Evolutionary conservation across 768 basidiomycete genomes (phyloP), one percentile per base, ranked within the genome.

Genomic region (Leccinum arenicola): DNA sequence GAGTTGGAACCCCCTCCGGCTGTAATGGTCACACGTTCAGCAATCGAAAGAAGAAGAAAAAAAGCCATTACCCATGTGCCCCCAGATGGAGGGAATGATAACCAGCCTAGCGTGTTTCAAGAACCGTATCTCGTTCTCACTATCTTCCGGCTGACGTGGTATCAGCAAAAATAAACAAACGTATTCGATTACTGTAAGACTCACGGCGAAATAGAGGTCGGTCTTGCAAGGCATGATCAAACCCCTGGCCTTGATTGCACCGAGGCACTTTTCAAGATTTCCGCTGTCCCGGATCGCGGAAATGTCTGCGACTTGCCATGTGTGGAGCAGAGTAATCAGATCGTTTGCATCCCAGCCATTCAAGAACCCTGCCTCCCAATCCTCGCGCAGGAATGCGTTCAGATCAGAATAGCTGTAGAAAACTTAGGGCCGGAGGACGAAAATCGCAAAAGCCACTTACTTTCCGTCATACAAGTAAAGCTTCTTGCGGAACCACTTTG

Each of bases 171-270:
- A 23, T n/a, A 14, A 19, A 49, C 21, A 8, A 10, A 33, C 3
- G 27, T 5, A 21, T 43, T 4, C 8, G 17, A 54, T 61, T 64
- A 49, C 59, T 86, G 33, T 84, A 6, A 36, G 12, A 19, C 40
- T 43, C n/a, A 84, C 82, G 29, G 84, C 77, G 67, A 85, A 86
- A 66, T 84, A 85, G 38, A 86, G 68, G 62, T 85, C 84, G 1
- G 83, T 84, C 72, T 80, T 83, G 58, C 76, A 79, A n/a, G 84
- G 84, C 82, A 85, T 84, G 36, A 85, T 79, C 35, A 85, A 66
- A 1, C 77, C 84, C 56, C 76, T 80, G 2, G 82, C 81, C 59
- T 79, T 78, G 66, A 85, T 81, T 17, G 65, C 66, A 12, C 67
- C 66, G 59, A 85, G 62, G 43, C 74, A 73, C 47, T 73, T 76